Conservation (phyloP, 140 eudicot genomes). For the Stevia rebaudiana region DNA sequence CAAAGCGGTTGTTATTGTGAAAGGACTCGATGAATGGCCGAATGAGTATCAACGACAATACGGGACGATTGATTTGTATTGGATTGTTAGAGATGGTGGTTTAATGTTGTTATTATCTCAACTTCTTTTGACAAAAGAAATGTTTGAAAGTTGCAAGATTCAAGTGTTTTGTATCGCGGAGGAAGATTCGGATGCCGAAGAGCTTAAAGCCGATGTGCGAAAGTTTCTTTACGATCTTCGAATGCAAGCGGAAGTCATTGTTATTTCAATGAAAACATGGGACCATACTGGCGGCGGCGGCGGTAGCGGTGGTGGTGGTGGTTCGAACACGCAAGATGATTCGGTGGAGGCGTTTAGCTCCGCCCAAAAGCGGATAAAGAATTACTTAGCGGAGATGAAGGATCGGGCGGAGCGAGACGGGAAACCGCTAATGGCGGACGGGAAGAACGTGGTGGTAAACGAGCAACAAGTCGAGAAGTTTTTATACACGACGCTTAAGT, state of each 20-base stretch:
- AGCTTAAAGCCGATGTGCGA: slow-evolving; percentile 82
- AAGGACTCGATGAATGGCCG: slow-evolving; percentile 99
- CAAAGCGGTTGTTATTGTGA: slow-evolving; percentile 97
- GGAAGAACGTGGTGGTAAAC: slow-evolving; percentile 61
- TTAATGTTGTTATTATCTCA: slow-evolving; percentile 97
- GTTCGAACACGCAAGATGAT: slow-evolving; percentile 63
- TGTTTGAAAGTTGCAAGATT: slow-evolving; percentile 94
- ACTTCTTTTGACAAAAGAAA: slow-evolving; percentile 86
- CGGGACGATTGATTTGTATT: slow-evolving; percentile 89
- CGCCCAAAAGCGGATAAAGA: slow-evolving; percentile 68
- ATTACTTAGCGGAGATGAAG: slow-evolving; percentile 55
- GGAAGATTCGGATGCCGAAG: slow-evolving; percentile 95
- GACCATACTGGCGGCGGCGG: slow-evolving; percentile 35
- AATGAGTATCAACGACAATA: slow-evolving; percentile 88
- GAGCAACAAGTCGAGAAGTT: slow-evolving; percentile 86
- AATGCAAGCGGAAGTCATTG: slow-evolving; percentile 96
- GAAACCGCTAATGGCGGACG: slow-evolving; percentile 65
- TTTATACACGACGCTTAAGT: slow-evolving; percentile 67
- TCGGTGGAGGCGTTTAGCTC: slow-evolving; percentile 71
- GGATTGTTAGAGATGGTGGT: slow-evolving; percentile 99
- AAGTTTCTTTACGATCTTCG: slow-evolving; percentile 94
- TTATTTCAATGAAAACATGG: slow-evolving; percentile 92
- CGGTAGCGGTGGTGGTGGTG: slow-evolving; percentile 42
- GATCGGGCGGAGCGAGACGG: slow-evolving; percentile 50
- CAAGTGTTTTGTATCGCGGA: slow-evolving; percentile 96